These are phyloP conservation scores for Cicer cuneatum DNA, from an alignment of 306 rosid genomes.

Conservation along the genomic window DNA sequence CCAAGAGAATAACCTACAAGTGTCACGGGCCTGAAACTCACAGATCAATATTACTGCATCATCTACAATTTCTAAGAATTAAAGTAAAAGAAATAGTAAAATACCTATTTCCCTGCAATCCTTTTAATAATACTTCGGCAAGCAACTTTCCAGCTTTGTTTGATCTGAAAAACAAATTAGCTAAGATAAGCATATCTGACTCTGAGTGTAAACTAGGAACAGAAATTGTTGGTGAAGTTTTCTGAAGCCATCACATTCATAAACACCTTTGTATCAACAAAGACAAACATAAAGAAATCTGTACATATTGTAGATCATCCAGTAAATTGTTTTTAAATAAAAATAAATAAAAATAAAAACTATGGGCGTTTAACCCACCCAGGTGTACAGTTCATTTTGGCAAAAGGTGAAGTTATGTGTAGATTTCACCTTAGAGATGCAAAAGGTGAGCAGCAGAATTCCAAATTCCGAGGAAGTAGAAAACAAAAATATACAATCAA, in stretches of 20 bases:
- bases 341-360: neutral
- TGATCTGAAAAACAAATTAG: slow-evolving; percentile 53
- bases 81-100: slow-evolving; percentile 34
- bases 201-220: slow-evolving; percentile 23
- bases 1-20: slow-evolving; percentile 70
- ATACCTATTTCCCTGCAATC: slow-evolving; percentile 71
- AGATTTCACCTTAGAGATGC: neutral
- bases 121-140: slow-evolving; percentile 60
- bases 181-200: slow-evolving; percentile 27
- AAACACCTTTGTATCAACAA: slow-evolving; percentile 7
- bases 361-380: neutral
- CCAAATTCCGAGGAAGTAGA: neutral
- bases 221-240: neutral
- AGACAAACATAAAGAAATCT: neutral
- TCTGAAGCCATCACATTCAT: neutral
- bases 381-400: slow-evolving; percentile 11
- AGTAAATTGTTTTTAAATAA: slow-evolving; percentile 14
- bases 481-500: neutral
- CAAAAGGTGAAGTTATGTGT: neutral
- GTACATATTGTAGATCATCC: slow-evolving; percentile 5
- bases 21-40: slow-evolving; percentile 67
- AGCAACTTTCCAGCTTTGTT: slow-evolving; percentile 72
- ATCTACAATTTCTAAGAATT: slow-evolving; percentile 17
- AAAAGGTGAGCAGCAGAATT: neutral
- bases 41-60: slow-evolving; percentile 29